Evolutionary conservation across 2,329 filamentous ascomycete genomes (phyloP).

Genomic region (Trichoderma koningii): DNA sequence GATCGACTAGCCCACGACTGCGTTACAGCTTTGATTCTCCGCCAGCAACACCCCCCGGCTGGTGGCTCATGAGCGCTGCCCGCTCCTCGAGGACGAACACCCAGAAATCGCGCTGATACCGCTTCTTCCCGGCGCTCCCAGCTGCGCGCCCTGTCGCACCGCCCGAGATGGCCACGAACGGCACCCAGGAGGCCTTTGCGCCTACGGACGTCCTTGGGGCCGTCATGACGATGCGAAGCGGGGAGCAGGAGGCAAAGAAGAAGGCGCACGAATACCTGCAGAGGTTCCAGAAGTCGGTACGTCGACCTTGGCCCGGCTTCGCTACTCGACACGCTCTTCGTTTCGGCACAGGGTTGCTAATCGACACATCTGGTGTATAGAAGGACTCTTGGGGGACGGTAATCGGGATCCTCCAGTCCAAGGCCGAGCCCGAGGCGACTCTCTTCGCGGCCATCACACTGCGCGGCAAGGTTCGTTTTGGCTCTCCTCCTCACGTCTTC

Average conservation of each 20-base stretch:
- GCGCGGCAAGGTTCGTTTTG: slow-evolving; percentile 80
- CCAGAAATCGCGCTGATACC: slow-evolving; percentile 32
- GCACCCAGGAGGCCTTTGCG: slow-evolving; percentile 70
- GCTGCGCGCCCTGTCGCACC: slow-evolving; percentile 24
- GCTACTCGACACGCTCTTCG: not conserved
- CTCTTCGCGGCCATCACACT: slow-evolving; percentile 95
- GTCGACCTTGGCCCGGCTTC: slow-evolving; percentile 27
- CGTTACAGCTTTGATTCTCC: not conserved
- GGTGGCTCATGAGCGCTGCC: slow-evolving; percentile 34
- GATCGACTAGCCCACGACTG: not conserved
- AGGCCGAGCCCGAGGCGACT: slow-evolving; percentile 79
- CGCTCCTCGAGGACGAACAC: slow-evolving; percentile 27
- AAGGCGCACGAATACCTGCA: slow-evolving; percentile 90
- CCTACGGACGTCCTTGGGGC: slow-evolving; percentile 77
- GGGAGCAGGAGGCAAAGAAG: slow-evolving; percentile 78
- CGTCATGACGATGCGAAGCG: slow-evolving; percentile 88
- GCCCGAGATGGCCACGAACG: slow-evolving; percentile 65
- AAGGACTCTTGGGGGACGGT: slow-evolving; percentile 89
- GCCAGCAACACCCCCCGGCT: slow-evolving; percentile 17
- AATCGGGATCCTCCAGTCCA: slow-evolving; percentile 81
- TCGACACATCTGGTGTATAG: slow-evolving; percentile 48
- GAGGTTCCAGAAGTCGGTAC: slow-evolving; percentile 95
- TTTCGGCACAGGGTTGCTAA: slow-evolving; percentile 27
- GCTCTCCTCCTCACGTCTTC: not conserved
- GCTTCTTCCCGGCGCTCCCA: slow-evolving; percentile 6